Conservation (phyloP, 2,329 filamentous ascomycete genomes). For the Colletotrichum cuscutae region DNA sequence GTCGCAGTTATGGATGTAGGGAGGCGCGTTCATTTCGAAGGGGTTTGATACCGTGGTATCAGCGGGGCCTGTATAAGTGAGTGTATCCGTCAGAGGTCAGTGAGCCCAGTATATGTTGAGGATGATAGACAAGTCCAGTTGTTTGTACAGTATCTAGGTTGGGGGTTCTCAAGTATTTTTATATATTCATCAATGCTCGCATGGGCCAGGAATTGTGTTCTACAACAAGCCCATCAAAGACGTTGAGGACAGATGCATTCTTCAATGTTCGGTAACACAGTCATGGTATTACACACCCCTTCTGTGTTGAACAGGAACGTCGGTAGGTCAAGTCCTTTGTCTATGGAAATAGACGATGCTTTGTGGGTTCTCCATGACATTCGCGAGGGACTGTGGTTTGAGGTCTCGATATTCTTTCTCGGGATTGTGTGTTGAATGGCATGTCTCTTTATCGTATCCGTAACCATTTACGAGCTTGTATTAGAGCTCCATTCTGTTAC, state of each 20-base stretch:
- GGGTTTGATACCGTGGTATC: neutral
- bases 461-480: neutral
- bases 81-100: neutral
- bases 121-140: neutral
- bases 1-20: neutral
- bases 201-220: neutral
- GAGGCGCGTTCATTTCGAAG: neutral
- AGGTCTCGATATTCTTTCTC: neutral
- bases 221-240: neutral
- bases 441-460: neutral
- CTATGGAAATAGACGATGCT: neutral
- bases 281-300: neutral
- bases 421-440: neutral
- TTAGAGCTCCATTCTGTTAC: neutral
- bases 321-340: neutral
- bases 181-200: neutral
- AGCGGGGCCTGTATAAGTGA: neutral
- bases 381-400: neutral
- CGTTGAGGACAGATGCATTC: neutral
- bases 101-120: neutral
- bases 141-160: neutral
- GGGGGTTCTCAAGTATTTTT: neutral
- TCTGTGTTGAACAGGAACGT: neutral
- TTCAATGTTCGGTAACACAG: neutral
- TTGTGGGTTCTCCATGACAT: neutral